A percentile compares a stretch with the other conserved stretches of the same genome.
These are phyloP conservation scores for Bipolaris zeicola DNA, from an alignment of 2,329 filamentous ascomycete species.

Conservation along the genomic window DNA sequence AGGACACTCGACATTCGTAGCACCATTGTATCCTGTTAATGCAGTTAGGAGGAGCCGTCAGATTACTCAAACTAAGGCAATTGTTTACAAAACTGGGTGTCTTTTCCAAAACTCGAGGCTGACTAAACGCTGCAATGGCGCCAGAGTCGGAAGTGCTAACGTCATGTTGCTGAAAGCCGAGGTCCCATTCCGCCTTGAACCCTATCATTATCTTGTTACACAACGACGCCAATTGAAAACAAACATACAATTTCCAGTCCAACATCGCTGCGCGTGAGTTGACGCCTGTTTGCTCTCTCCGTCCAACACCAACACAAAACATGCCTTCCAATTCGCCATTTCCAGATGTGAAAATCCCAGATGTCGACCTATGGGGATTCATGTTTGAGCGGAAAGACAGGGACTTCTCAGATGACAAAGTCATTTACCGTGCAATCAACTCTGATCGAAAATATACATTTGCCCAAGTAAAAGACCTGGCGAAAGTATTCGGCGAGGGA, in stretches of 20 bases:
- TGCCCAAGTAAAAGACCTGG: conserved; percentile 65
- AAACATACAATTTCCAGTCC: background rate
- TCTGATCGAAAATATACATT: conserved; percentile 65
- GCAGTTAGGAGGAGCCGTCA: too few species aligned
- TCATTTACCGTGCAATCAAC: conserved; percentile 29
- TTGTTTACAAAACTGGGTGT: too few species aligned
- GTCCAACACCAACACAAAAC: background rate
- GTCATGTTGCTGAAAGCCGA: conserved; percentile 4
- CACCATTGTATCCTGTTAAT: too few species aligned
- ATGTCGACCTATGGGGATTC: conserved; percentile 30
- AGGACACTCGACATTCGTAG: too few species aligned
- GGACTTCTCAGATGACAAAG: conserved; percentile 31
- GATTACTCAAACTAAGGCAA: too few species aligned
- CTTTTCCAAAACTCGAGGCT: too few species aligned
- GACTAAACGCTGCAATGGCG: background rate
- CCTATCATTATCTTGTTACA: background rate
- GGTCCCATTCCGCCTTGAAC: background rate
- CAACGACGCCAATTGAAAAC: background rate
- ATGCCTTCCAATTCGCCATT: conserved; percentile 33
- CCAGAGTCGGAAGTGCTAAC: background rate
- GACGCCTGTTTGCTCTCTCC: background rate
- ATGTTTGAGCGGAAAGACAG: conserved; percentile 31
- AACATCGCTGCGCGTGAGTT: background rate
- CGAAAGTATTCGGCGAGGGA: conserved; percentile 76
- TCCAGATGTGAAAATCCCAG: conserved; percentile 29